Evolutionary conservation across 75 land plant species (phyloP), one percentile per base, ranked within the genome.

Genomic region (Picea sitchensis): DNA sequence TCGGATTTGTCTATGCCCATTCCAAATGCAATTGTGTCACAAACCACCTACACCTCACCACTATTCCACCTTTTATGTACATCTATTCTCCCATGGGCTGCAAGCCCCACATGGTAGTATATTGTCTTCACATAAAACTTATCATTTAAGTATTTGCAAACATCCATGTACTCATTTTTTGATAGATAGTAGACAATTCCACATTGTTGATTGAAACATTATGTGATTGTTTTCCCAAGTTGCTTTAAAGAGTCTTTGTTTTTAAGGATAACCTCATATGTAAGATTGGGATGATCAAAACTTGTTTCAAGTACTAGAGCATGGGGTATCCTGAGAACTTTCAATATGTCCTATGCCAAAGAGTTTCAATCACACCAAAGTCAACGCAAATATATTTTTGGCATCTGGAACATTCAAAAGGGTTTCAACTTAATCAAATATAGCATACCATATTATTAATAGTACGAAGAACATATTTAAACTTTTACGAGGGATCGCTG

Each of bases 161-260:
- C 94, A 67, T 94, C 96, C 30, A 78, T 84, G 73, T 91, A 92
- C 83, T 94, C 96, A 84, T 82, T 94, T 81, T 92, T 91, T 13
- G 96, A 94, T 18, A 94, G 94, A 65, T 94, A 94, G 80, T 94
- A 94, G 4, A 92, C 79, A 67, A 94, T 94, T 58, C 96, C 96
- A 84, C 91, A 90, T 61, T 79, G 57, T 54, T 82, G 78, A 5
- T 82, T 59, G 74, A 94, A 92, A 32, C 81, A 82, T 58, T 85
- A 88, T 30, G 77, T 84, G 2, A 94, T 32, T 32, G 90, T 73
- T 77, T 88, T 60, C 56, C 88, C 92, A 59, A 94, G 86, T 77
- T 94, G 92, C 80, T 90, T 81, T 47, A 94, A 77, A 20, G 96
- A 78, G 63, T 91, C 89, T 61, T 92, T 90, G 26, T 78, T 83